Conservation (phyloP, 208 protist species). For the Leptomonas seymouri region DNA sequence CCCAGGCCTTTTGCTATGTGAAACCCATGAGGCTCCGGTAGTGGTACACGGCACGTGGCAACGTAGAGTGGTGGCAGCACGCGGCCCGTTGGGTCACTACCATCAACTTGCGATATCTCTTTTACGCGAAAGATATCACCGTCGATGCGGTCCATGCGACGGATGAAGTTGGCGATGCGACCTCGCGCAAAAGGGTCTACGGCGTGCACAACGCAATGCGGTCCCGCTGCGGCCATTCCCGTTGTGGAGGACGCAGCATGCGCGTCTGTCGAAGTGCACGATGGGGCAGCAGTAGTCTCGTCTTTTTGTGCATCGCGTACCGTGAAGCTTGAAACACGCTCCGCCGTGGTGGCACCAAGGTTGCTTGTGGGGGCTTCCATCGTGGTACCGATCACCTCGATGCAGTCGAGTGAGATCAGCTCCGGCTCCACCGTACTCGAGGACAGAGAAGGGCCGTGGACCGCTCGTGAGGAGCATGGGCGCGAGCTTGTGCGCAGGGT, state of each 20-base stretch:
- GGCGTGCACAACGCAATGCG: conserved; percentile 3
- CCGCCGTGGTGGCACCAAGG: conserved; percentile 2
- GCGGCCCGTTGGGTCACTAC: neutral
- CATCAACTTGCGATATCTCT: neutral
- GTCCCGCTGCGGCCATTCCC: neutral
- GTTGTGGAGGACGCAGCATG: neutral
- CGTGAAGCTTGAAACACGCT: neutral
- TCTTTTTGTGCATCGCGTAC: neutral
- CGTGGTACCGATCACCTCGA: conserved; percentile 25
- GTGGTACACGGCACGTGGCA: conserved; percentile 44
- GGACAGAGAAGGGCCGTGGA: neutral
- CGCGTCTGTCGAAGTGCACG: neutral
- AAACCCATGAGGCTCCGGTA: conserved; percentile 63
- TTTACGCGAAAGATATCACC: conserved; percentile 50
- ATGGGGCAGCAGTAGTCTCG: neutral
- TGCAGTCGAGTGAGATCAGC: conserved; percentile 57
- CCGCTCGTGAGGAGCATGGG: neutral
- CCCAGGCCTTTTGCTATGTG: conserved; percentile 74
- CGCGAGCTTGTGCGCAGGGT: neutral
- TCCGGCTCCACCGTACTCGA: conserved; percentile 40
- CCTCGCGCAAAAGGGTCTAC: conserved; percentile 75
- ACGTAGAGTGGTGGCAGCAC: conserved; percentile 38
- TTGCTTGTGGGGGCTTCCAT: neutral
- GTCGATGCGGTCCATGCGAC: conserved; percentile 50
- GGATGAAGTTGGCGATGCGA: conserved; percentile 74